Evolutionary conservation across 2,329 filamentous ascomycete genomes (phyloP), one percentile per base, ranked within the genome.

Genomic region (Stylonectria norvegica): DNA sequence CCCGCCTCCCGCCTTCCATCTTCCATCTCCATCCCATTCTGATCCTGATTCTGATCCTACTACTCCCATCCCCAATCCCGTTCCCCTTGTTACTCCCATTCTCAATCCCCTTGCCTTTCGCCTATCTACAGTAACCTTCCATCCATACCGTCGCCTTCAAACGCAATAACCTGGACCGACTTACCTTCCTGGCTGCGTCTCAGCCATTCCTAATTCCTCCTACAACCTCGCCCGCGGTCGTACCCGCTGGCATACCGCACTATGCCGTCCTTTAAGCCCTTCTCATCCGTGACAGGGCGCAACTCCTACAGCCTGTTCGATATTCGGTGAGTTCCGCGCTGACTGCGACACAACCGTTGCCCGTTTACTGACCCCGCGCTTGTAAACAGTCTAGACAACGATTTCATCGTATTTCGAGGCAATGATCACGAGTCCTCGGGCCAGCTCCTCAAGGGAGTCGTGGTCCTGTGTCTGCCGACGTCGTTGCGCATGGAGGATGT

Each of bases 391-490:
- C 76, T 90, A 45, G 85, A 90, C 37, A 83, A 85, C 57, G 83
- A 88, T 56, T 86, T 90, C 42, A 79, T 91, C 43, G 82, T 91
- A 20, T 84, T 93, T 48, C 82, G 86, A 38, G 87, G 87, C 45
- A 76, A 70, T 52, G 82, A 87, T 41, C 75, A 85, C 60, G 87
- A 91, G 59, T 85, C 86, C 33, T 78, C 85, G 30, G 86, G 84
- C 46, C 85, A 88, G 55, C 66, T 86, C 38, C 67, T 93, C 50
- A 86, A 83, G 57, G 87, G 87, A 33, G 79, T 78, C 17, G 67
- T 91, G 20, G 83, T 90, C 23, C 71, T 91, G 23, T 90, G 86
- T 57, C 70, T 91, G 23, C 79, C 80, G 16, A 73, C 83, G 28
- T 70, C 82, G 1, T 66, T 90, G 43, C 82, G 79, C 42, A 77